phyloP scores from a whole-genome alignment of 106 monocot genomes.

The Cymbidium sinense region DNA sequence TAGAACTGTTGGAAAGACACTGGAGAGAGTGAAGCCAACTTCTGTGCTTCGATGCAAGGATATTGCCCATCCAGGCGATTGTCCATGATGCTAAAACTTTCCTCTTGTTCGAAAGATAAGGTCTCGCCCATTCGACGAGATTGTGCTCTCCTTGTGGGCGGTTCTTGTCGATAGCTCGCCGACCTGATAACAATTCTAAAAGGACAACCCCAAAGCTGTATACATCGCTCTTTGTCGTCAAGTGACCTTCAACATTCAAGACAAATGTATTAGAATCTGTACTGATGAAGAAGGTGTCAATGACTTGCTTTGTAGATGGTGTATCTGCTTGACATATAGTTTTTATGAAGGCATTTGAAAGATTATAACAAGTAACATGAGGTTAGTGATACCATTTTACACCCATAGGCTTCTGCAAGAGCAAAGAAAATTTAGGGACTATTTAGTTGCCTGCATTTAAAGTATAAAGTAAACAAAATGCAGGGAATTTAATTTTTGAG shows the following conservation, averaged over 20 bases:
- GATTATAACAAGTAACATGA: too few species aligned
- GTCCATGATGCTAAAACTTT: conserved; percentile 56
- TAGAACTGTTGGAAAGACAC: conserved; percentile 45
- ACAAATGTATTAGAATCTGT: background rate
- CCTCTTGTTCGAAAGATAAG: conserved; percentile 53
- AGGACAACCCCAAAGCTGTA: conserved; percentile 91
- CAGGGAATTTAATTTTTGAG: too few species aligned
- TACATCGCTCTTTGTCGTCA: conserved; percentile 75
- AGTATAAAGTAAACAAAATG: too few species aligned
- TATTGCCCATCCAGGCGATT: conserved; percentile 69
- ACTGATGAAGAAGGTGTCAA: background rate
- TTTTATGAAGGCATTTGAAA: too few species aligned
- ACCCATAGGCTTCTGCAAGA: too few species aligned
- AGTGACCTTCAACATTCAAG: conserved; percentile 38
- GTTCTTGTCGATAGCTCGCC: conserved; percentile 69
- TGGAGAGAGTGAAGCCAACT: conserved; percentile 38
- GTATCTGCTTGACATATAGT: too few species aligned
- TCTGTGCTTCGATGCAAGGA: conserved; percentile 42
- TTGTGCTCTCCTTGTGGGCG: too few species aligned
- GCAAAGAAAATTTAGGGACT: too few species aligned
- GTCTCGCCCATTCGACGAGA: too few species aligned
- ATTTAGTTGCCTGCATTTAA: too few species aligned
- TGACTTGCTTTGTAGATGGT: too few species aligned
- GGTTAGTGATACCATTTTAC: too few species aligned
- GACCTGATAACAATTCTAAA: conserved; percentile 73